A percentile compares a stretch with the other conserved stretches of the same genome.
Evolutionary conservation across 352 stramenopile genomes (phyloP).

Genomic region (Globisporangium barbulae): DNA sequence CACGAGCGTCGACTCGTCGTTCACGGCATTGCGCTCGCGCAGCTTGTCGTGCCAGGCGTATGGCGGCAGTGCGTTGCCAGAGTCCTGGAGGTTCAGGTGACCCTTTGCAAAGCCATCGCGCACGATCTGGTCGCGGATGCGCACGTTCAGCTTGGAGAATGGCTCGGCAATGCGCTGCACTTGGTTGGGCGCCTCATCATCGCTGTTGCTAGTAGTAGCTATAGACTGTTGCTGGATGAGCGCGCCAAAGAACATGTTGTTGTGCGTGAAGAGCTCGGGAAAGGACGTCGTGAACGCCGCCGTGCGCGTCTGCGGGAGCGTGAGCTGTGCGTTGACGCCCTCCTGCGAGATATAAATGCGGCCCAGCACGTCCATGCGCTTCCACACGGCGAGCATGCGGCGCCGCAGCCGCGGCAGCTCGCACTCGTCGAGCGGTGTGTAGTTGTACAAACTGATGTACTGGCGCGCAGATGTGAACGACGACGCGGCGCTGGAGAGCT

Average conservation of each 20-base stretch:
- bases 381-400: constrained; percentile 39
- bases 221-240: constrained; percentile 20
- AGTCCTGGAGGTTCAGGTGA: constrained; percentile 25
- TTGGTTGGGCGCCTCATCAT: background rate
- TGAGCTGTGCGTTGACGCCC: constrained; percentile 95
- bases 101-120: constrained; percentile 73
- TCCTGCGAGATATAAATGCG: constrained; percentile 92
- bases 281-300: constrained; percentile 44
- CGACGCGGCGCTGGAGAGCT: background rate
- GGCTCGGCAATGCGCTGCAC: background rate
- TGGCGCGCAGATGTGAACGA: constrained; percentile 11
- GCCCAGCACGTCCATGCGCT: constrained; percentile 42
- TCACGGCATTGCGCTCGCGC: constrained; percentile 20
- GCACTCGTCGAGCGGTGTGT: constrained; percentile 24
- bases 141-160: constrained; percentile 81
- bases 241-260: constrained; percentile 10
- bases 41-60: constrained; percentile 40
- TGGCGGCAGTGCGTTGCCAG: constrained; percentile 22
- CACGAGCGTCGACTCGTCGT: constrained; percentile 20
- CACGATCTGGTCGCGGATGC: constrained; percentile 88
- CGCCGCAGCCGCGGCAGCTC: constrained; percentile 31
- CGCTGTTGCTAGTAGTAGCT: too few relatives aligned
- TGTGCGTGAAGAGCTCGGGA: constrained; percentile 8
- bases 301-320: constrained; percentile 81
- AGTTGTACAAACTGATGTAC: constrained; percentile 50